These are phyloP conservation scores for Oryza coarctata DNA, from an alignment of 176 grass and related monocot genomes.

Conservation along the genomic window DNA sequence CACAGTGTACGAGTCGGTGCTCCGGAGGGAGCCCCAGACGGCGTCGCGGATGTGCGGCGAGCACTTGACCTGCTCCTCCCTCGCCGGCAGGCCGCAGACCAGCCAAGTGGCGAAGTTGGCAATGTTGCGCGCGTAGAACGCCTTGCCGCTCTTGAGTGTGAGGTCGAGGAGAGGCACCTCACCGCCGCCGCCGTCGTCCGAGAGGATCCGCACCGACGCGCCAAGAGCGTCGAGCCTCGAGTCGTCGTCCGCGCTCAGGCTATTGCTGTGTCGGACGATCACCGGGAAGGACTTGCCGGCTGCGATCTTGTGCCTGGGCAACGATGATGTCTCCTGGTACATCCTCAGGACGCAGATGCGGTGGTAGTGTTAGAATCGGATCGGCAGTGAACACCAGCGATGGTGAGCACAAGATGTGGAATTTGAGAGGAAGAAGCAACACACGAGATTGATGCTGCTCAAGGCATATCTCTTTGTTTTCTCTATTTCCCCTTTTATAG, in stretches of 20 bases:
- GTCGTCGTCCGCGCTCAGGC: conserved; percentile 73
- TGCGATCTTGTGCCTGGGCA: conserved; percentile 60
- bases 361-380: conserved; percentile 66
- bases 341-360: conserved; percentile 58
- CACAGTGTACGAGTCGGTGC: conserved; percentile 56
- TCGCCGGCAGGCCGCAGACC: conserved; percentile 60
- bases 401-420: no score
- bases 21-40: conserved; percentile 66
- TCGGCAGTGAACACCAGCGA: no score
- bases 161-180: conserved; percentile 58
- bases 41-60: conserved; percentile 63
- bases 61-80: conserved; percentile 61
- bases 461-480: no score
- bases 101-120: conserved; percentile 67
- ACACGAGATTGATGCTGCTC: no score
- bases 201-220: conserved; percentile 59
- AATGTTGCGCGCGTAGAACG: conserved; percentile 66
- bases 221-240: conserved; percentile 64
- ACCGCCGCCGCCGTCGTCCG: conserved; percentile 23
- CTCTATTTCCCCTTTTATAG: no score
- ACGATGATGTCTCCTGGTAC: conserved; percentile 44
- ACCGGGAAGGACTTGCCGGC: conserved; percentile 52
- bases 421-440: no score
- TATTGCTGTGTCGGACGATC: conserved; percentile 70
- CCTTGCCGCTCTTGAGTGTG: conserved; percentile 62